Base-by-base conservation (phyloP, 768 basidiomycete species). In the Agrocybe chaxingu region DNA sequence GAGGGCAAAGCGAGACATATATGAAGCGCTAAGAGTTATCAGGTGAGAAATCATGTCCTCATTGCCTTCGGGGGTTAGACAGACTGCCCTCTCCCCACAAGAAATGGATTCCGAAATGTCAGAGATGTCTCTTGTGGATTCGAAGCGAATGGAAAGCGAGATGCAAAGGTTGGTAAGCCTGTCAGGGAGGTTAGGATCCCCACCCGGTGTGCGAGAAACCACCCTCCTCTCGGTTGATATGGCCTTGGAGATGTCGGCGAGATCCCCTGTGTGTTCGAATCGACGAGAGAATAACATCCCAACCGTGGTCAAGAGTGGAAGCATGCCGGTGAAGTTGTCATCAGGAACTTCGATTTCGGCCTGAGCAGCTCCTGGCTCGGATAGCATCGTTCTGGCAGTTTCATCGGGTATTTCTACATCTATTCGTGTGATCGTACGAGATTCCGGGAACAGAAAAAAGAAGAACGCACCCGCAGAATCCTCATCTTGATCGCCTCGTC, bases 1-100 rank as follows among this genome's bases (percentile, higher is more conserved):
- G 3, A 18, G 41, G 32, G 55, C 43, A 41, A 53, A 60, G 7
- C 57, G 51, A 42, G 24, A 29, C n/a, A 12, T 35, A 35, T 35
- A 47, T 11, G 37, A 24, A 30, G 16, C 42, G 37, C 48, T 44
- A 19, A 50, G 36, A n/a, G 50, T 40, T 31, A n/a, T 42, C 18
- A 57, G 41, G 7, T 18, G 31, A 7, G 35, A 18, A 29, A 3
- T 3, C 36, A 37, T 16, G 36, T 11, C 16, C 11, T 11, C 36
- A 24, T 24, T 5, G 24, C 24, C 3, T 37, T 37, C 16, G 36
- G 36, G 36, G 2, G 36, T 37, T 16, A 37, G 3, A 37, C 4
- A 3, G 3, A 37, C 3, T 16, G 36, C 36, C 16, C 16, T 37
- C 36, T 37, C 11, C 11, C 36, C 11, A 16, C 3, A 11, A 16